These are phyloP conservation scores for Globomyces pollinis-pini DNA, from an alignment of 192 early-diverging fungal species.

Conservation along the genomic window DNA sequence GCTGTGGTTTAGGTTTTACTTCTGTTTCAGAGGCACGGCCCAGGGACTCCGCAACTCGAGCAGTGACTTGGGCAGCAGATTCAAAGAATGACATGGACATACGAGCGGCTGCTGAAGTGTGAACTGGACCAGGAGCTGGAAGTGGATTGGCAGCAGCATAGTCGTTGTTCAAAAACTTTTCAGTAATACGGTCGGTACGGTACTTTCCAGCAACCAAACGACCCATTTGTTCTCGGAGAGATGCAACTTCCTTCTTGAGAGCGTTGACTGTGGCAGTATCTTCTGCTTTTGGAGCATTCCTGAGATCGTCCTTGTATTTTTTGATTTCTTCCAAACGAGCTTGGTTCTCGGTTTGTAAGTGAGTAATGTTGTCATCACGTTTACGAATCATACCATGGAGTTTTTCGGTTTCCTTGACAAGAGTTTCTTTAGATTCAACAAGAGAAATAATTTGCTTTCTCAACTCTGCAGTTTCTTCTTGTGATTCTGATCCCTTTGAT, in stretches of 20 bases:
- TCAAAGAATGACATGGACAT: constrained; percentile 7
- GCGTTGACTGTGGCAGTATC: constrained; percentile 58
- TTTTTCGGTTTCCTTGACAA: constrained; percentile 55
- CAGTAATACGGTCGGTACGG: constrained; percentile 42
- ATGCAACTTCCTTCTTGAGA: constrained; percentile 63
- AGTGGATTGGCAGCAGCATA: constrained; percentile 4
- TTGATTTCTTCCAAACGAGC: constrained; percentile 59
- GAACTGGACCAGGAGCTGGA: not conserved
- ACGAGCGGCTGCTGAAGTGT: constrained; percentile 3
- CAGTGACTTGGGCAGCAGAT: constrained; percentile 10
- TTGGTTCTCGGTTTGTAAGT: constrained; percentile 43
- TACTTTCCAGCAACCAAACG: constrained; percentile 59
- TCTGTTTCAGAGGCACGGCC: not conserved
- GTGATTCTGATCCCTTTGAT: constrained; percentile 32
- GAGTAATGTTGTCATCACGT: constrained; percentile 55
- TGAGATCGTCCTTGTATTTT: constrained; percentile 46
- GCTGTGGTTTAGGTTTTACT: not conserved
- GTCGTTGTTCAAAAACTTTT: constrained; percentile 21
- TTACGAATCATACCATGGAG: constrained; percentile 49
- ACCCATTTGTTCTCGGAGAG: constrained; percentile 63
- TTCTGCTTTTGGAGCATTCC: constrained; percentile 32
- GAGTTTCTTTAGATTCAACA: constrained; percentile 45
- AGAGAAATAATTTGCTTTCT: constrained; percentile 49
- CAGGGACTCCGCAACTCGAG: constrained; percentile 5
- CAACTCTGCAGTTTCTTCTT: constrained; percentile 50